phyloP scores from a whole-genome alignment of 2,329 filamentous ascomycete species.

The Hypoxylon sp. region DNA sequence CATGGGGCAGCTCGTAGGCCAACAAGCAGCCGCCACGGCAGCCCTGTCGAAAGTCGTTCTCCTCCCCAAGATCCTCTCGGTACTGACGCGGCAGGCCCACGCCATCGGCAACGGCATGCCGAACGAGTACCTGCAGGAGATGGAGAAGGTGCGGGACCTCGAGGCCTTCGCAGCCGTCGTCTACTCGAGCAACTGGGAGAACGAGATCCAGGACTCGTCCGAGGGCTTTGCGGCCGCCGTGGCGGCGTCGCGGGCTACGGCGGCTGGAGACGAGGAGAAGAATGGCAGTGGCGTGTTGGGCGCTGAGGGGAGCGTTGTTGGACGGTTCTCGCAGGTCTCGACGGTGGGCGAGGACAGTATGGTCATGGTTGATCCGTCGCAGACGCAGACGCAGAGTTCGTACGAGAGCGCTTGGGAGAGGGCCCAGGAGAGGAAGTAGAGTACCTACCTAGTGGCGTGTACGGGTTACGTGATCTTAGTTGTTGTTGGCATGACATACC shows the following conservation, averaged over 20 bases:
- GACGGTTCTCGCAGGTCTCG: slow-evolving; percentile 34
- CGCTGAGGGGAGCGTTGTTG: slow-evolving; percentile 42
- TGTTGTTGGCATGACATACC: slow-evolving; percentile 3
- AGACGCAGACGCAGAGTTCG: slow-evolving; percentile 56
- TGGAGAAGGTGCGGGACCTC: slow-evolving; percentile 82
- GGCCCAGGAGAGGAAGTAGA: slow-evolving; percentile 62
- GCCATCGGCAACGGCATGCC: slow-evolving; percentile 84
- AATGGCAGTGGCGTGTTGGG: background rate
- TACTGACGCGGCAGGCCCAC: slow-evolving; percentile 92
- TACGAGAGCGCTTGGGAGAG: slow-evolving; percentile 81
- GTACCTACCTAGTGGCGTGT: background rate
- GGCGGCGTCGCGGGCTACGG: slow-evolving; percentile 41
- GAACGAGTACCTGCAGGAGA: slow-evolving; percentile 79
- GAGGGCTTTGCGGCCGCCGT: slow-evolving; percentile 49
- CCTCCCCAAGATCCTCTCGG: slow-evolving; percentile 89
- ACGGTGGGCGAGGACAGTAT: slow-evolving; percentile 63
- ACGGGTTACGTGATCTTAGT: background rate
- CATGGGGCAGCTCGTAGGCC: slow-evolving; percentile 13
- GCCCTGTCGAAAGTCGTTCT: slow-evolving; percentile 71
- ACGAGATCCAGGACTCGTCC: slow-evolving; percentile 67
- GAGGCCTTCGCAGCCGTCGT: slow-evolving; percentile 90
- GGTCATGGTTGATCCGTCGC: slow-evolving; percentile 64
- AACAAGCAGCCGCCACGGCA: slow-evolving; percentile 43
- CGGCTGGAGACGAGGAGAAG: slow-evolving; percentile 31
- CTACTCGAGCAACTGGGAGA: slow-evolving; percentile 87